Base-by-base conservation (phyloP, 2,329 filamentous ascomycete species). In the Dryadomyces sulphureus region DNA sequence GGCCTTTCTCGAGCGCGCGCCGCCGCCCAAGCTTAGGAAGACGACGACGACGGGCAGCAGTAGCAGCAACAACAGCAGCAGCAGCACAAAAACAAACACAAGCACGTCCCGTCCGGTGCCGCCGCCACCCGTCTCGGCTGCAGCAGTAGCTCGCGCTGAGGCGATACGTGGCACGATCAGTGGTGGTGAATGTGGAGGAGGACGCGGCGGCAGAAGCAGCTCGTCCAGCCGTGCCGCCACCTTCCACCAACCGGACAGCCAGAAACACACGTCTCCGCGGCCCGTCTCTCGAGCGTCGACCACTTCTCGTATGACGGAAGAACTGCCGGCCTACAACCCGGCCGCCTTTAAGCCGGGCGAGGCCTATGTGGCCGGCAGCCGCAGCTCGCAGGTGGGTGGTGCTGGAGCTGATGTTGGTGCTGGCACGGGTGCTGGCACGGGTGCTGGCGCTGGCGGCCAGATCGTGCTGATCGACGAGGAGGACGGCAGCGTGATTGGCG, bases 391-490 rank as follows among this genome's bases (percentile, higher is more conserved):
- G 16, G 72, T 78, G 46, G 61, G 75, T 32, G 85, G 89, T n/a
- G n/a, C n/a, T n/a, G n/a, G n/a, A n/a, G n/a, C n/a, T n/a, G n/a
- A n/a, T n/a, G n/a, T n/a, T n/a, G n/a, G n/a, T n/a, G n/a, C n/a
- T n/a, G n/a, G n/a, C n/a, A n/a, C n/a, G n/a, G n/a, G n/a, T n/a
- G n/a, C n/a, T n/a, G n/a, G n/a, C n/a, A n/a, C n/a, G n/a, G n/a
- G n/a, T n/a, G n/a, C n/a, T n/a, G n/a, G n/a, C n/a, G n/a, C n/a
- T n/a, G n/a, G n/a, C n/a, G n/a, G n/a, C 16, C 80, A 92, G 61
- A 90, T 95, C 54, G 90, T 98, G 5, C 72, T 98, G 9, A 71
- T 98, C 16, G 88, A 98, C 58, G 92, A 98, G 63, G 90, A 96
- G 60, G 84, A 98, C 63, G 92, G 92, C 45, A 93, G 86, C 55